A percentile compares a stretch with the other conserved stretches of the same genome.
These are phyloP conservation scores for Phytophthora pisi DNA, from an alignment of 352 stramenopile genomes.

Conservation along the genomic window DNA sequence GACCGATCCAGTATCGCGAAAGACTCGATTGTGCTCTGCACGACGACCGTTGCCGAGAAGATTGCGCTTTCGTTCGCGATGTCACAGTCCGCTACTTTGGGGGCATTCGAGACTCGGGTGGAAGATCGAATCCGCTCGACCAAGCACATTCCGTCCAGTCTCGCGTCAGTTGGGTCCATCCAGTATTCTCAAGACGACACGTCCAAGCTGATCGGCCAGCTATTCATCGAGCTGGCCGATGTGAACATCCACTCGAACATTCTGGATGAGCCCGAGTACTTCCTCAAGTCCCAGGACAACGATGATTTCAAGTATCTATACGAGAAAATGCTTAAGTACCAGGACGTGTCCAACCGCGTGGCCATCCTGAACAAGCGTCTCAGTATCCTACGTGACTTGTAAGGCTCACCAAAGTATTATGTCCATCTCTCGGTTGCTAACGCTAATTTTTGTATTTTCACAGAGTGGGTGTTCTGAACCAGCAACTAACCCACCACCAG, in stretches of 20 bases:
- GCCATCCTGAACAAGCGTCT: conserved; percentile 94
- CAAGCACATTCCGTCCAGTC: conserved; percentile 86
- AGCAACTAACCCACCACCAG: conserved; percentile 88
- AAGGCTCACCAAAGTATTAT: conserved; percentile 19
- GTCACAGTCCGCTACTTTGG: conserved; percentile 91
- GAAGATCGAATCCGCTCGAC: conserved; percentile 84
- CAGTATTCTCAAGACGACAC: conserved; percentile 90
- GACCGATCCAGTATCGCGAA: conserved; percentile 61
- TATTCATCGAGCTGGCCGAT: conserved; percentile 89
- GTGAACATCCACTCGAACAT: conserved; percentile 95
- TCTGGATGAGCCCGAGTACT: conserved; percentile 92
- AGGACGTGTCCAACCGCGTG: conserved; percentile 91
- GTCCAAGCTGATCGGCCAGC: conserved; percentile 90
- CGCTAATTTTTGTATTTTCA: conserved; percentile 3
- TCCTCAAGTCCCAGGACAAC: conserved; percentile 83
- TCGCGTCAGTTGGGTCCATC: conserved; percentile 88
- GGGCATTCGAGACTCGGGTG: conserved; percentile 91
- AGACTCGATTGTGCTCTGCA: conserved; percentile 83
- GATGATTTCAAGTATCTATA: conserved; percentile 93
- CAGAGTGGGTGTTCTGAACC: conserved; percentile 91
- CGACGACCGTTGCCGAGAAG: conserved; percentile 80
- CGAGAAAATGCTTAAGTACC: conserved; percentile 89
- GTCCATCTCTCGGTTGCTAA: conserved; percentile 1
- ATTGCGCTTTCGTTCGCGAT: conserved; percentile 93
- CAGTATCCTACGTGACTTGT: conserved; percentile 92